Percentiles rank a stretch among this genome's conserved stretches.
phyloP scores from a whole-genome alignment of 2,329 filamentous ascomycete genomes.

The Pseudopyrenochaeta lycopersici region DNA sequence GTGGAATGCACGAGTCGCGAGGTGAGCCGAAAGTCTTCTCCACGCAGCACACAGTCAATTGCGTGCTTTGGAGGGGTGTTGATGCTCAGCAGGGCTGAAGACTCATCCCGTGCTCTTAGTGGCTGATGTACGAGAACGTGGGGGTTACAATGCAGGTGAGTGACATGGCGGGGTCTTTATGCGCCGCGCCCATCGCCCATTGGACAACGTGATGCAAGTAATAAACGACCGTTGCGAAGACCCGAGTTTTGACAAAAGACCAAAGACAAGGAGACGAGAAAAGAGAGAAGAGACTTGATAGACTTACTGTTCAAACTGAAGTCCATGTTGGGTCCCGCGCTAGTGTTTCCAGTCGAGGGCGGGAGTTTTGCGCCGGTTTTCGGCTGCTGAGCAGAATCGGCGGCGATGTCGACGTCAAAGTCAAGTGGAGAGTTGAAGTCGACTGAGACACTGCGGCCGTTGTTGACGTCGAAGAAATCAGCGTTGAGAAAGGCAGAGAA shows the following conservation, averaged over 20 bases:
- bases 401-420: slow-evolving; percentile 40
- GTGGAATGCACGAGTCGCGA: slow-evolving; percentile 11
- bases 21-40: slow-evolving; percentile 21
- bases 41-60: slow-evolving; percentile 36
- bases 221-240: slow-evolving; percentile 20
- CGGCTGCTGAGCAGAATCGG: slow-evolving; percentile 24
- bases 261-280: slow-evolving; percentile 13
- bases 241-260: slow-evolving; percentile 17
- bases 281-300: slow-evolving; percentile 12
- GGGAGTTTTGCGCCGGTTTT: slow-evolving; percentile 22
- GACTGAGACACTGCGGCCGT: slow-evolving; percentile 30
- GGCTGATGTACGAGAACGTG: slow-evolving; percentile 32
- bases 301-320: slow-evolving; percentile 48
- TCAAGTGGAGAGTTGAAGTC: slow-evolving; percentile 35
- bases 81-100: slow-evolving; percentile 32
- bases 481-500: slow-evolving; percentile 66
- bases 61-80: slow-evolving; percentile 46
- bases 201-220: slow-evolving; percentile 26
- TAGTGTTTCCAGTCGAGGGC: slow-evolving; percentile 21
- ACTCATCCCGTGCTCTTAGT: slow-evolving; percentile 28
- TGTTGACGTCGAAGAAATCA: slow-evolving; percentile 74
- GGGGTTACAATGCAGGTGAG: slow-evolving; percentile 38
- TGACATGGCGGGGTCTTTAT: slow-evolving; percentile 38
- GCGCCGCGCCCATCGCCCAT: slow-evolving; percentile 27
- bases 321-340: slow-evolving; percentile 41